Evolutionary conservation across 208 protist genomes (phyloP).

Genomic region (Zelonia costaricensis): DNA sequence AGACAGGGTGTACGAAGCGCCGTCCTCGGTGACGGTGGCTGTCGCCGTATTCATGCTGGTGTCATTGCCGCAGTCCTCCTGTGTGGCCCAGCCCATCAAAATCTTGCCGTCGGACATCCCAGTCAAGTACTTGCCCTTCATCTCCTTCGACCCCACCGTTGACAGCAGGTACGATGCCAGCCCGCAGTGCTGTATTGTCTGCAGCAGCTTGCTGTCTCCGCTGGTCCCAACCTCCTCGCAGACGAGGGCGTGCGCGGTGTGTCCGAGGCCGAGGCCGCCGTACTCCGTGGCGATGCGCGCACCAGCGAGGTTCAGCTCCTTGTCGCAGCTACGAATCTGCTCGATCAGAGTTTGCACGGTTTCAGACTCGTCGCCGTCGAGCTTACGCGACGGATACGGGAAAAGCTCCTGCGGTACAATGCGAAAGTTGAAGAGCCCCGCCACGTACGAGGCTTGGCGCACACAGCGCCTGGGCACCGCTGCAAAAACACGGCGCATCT

Average conservation of each 20-base stretch:
- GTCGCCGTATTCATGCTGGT: slow-evolving; percentile 81
- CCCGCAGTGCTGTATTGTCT: slow-evolving; percentile 62
- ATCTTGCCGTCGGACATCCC: slow-evolving; percentile 84
- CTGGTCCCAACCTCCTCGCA: slow-evolving; percentile 77
- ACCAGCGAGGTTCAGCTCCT: slow-evolving; percentile 61
- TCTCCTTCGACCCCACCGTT: slow-evolving; percentile 64
- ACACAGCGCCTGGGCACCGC: slow-evolving; percentile 18
- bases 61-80: slow-evolving; percentile 70
- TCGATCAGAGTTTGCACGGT: slow-evolving; percentile 77
- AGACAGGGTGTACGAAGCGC: slow-evolving; percentile 51
- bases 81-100: slow-evolving; percentile 79
- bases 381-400: slow-evolving; percentile 73
- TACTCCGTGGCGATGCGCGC: slow-evolving; percentile 80
- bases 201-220: slow-evolving; percentile 48
- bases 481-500: slow-evolving; percentile 47
- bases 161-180: slow-evolving; percentile 70
- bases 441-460: slow-evolving; percentile 67
- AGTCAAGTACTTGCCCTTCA: slow-evolving; percentile 86
- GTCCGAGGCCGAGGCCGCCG: slow-evolving; percentile 74
- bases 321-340: slow-evolving; percentile 68
- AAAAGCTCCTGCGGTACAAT: slow-evolving; percentile 71
- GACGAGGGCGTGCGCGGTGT: slow-evolving; percentile 78
- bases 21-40: slow-evolving; percentile 29
- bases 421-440: slow-evolving; percentile 87
- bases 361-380: slow-evolving; percentile 78